These are phyloP conservation scores for Neurospora tetraspora DNA, from an alignment of 495 filamentous ascomycete genomes.

Conservation along the genomic window DNA sequence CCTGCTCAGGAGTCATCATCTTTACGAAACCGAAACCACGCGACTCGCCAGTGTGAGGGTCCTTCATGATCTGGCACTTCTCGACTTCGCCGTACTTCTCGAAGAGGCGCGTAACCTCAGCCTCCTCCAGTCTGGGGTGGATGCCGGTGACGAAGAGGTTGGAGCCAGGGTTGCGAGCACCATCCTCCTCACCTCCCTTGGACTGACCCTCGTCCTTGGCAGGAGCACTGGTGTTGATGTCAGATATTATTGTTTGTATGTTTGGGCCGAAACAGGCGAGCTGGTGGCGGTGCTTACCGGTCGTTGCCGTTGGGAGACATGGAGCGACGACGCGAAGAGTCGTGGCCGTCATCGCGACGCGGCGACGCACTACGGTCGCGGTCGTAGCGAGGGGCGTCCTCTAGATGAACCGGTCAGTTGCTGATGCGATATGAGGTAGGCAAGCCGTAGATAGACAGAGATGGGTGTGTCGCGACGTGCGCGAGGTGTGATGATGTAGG, in stretches of 20 bases:
- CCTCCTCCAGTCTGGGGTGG: conserved; percentile 84
- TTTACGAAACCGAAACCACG: conserved; percentile 99
- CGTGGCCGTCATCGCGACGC: conserved; percentile 61
- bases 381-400: conserved; percentile 68
- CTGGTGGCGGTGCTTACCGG: conserved; percentile 54
- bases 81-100: conserved; percentile 98
- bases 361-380: conserved; percentile 87
- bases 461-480: neutral
- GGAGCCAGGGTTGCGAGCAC: conserved; percentile 80
- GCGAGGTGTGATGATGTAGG: neutral
- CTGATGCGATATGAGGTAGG: neutral
- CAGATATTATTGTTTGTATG: conserved; percentile 22
- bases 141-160: conserved; percentile 99
- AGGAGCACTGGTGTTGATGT: conserved; percentile 12
- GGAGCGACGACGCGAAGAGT: conserved; percentile 60
- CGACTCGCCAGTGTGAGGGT: conserved; percentile 95
- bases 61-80: conserved; percentile 99
- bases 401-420: conserved; percentile 29
- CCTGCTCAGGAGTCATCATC: conserved; percentile 87
- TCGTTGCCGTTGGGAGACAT: conserved; percentile 58
- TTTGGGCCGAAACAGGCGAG: conserved; percentile 23
- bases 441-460: neutral
- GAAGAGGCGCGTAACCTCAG: conserved; percentile 87
- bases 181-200: conserved; percentile 60
- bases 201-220: conserved; percentile 27